Percentiles rank a stretch among this genome's conserved stretches.
Conservation (phyloP, 73 alveolate genomes). For the Paramecium octaurelia region DNA sequence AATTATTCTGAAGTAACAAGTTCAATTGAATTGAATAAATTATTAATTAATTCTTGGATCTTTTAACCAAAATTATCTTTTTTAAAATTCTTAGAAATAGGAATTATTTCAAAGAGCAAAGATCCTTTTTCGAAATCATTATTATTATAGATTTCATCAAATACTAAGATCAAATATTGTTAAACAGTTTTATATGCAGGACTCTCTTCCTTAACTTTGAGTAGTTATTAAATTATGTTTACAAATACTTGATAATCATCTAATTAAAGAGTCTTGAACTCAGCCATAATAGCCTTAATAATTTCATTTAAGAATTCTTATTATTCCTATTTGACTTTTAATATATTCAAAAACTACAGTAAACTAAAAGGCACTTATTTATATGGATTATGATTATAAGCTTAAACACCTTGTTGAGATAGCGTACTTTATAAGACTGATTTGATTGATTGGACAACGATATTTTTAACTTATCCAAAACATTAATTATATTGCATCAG, state of each 20-base stretch:
- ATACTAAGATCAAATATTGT: neutral
- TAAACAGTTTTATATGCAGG: neutral
- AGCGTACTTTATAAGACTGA: neutral
- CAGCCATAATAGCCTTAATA: neutral
- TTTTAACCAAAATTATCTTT: neutral
- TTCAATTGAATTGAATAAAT: neutral
- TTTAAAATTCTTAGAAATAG: neutral
- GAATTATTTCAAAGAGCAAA: neutral
- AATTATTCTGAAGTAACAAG: neutral
- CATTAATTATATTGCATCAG: neutral
- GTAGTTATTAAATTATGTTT: neutral
- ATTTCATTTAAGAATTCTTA: neutral
- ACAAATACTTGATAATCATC: neutral
- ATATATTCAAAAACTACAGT: neutral
- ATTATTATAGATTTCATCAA: conserved; percentile 19
- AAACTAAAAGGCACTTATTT: conserved; percentile 21
- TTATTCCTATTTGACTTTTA: neutral
- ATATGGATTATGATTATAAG: conserved; percentile 27
- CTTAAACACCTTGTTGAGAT: neutral
- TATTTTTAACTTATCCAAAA: neutral
- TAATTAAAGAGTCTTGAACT: neutral
- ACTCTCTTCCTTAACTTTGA: neutral
- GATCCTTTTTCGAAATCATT: conserved; percentile 17
- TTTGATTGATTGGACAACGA: neutral
- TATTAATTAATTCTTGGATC: neutral